phyloP scores from a whole-genome alignment of 495 filamentous ascomycete species.

The Parachaetomium inaequale region DNA sequence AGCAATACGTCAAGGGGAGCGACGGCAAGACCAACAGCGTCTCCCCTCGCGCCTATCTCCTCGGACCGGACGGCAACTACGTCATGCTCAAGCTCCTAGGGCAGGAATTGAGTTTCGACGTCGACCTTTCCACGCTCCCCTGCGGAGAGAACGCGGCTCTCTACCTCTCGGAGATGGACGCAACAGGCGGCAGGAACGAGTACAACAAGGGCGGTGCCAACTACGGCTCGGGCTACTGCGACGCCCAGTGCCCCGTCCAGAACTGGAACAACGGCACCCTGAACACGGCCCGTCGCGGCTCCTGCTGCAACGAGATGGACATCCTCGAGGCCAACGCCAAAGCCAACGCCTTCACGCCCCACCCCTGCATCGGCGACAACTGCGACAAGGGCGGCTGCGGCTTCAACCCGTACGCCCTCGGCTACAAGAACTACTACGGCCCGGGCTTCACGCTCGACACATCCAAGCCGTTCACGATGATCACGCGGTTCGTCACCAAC shows the following conservation, averaged over 20 bases:
- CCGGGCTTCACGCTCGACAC: slow-evolving; percentile 56
- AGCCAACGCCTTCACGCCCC: slow-evolving; percentile 56
- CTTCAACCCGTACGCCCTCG: slow-evolving; percentile 57
- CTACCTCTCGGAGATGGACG: slow-evolving; percentile 62
- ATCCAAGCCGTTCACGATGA: slow-evolving; percentile 56
- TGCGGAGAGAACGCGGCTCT: slow-evolving; percentile 69
- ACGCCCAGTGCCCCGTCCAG: slow-evolving; percentile 57
- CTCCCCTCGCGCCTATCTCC: slow-evolving; percentile 59
- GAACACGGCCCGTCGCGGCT: slow-evolving; percentile 47
- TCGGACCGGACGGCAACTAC: slow-evolving; percentile 56
- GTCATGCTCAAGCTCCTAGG: slow-evolving; percentile 56
- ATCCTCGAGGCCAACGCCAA: slow-evolving; percentile 61
- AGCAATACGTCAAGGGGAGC: slow-evolving; percentile 40
- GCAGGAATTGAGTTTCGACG: slow-evolving; percentile 60
- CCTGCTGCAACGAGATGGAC: slow-evolving; percentile 62
- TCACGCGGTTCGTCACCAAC: slow-evolving; percentile 62
- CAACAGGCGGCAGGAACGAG: slow-evolving; percentile 50
- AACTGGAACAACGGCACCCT: slow-evolving; percentile 57
- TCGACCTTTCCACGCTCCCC: slow-evolving; percentile 56
- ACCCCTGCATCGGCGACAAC: slow-evolving; percentile 51
- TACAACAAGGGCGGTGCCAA: slow-evolving; percentile 59
- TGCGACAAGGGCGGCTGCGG: slow-evolving; percentile 64
- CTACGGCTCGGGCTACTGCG: slow-evolving; percentile 70
- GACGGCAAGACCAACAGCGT: slow-evolving; percentile 22
- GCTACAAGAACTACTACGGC: slow-evolving; percentile 54